A percentile compares a stretch with the other conserved stretches of the same genome.
phyloP scores from a whole-genome alignment of 352 stramenopile species.

The Phytophthora hybrid region DNA sequence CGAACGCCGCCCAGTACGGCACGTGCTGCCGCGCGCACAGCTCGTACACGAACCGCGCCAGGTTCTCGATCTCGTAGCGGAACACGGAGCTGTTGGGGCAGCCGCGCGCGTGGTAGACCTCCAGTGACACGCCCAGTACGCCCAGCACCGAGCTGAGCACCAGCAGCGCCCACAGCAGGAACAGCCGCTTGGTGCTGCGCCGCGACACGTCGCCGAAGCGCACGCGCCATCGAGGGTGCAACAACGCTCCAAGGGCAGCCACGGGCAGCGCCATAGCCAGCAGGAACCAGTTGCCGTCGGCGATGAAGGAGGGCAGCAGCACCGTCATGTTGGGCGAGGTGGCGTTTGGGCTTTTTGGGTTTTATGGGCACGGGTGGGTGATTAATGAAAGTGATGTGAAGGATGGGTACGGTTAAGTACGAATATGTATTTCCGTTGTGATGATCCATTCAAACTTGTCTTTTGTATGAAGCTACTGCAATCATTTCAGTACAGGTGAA shows the following conservation, averaged over 20 bases:
- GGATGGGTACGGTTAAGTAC: background rate
- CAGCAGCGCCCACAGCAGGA: conserved; percentile 58
- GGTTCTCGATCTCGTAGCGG: conserved; percentile 71
- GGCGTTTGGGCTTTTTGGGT: background rate
- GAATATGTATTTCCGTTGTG: background rate
- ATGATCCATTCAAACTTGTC: background rate
- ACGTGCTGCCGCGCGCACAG: conserved; percentile 57
- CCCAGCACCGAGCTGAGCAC: conserved; percentile 36
- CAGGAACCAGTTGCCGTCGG: conserved; percentile 76
- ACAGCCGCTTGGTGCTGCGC: conserved; percentile 30
- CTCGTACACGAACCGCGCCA: conserved; percentile 73
- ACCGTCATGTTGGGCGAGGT: conserved; percentile 59
- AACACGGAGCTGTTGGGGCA: conserved; percentile 78
- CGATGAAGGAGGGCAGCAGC: conserved; percentile 70
- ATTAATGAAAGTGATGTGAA: no score
- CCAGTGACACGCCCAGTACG: conserved; percentile 57
- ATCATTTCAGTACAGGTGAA: background rate
- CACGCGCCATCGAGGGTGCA: conserved; percentile 54
- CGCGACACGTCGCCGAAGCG: conserved; percentile 35
- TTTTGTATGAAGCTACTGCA: background rate
- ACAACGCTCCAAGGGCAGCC: conserved; percentile 38
- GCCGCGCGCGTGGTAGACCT: conserved; percentile 66
- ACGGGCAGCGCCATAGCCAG: conserved; percentile 40
- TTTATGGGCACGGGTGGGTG: no score
- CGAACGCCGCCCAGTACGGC: conserved; percentile 78